These are phyloP conservation scores for Fusarium dimerum DNA, from an alignment of 2,329 filamentous ascomycete species.

Conservation along the genomic window DNA sequence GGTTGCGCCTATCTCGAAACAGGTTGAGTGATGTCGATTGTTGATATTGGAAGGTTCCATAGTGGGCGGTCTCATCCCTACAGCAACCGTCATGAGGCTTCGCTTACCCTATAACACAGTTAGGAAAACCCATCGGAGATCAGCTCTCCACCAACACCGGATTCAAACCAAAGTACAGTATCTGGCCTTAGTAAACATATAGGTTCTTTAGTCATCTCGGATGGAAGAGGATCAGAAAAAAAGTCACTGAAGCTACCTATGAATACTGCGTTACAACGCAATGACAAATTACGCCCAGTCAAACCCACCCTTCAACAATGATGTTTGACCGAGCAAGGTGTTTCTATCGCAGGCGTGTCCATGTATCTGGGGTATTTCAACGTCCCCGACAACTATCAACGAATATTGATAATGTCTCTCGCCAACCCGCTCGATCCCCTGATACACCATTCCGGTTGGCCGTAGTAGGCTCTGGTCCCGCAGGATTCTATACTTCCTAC, in stretches of 20 bases:
- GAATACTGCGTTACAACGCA: no score
- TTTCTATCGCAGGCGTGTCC: constrained; percentile 3
- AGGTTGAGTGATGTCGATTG: background rate
- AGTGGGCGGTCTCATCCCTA: background rate
- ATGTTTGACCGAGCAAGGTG: constrained; percentile 7
- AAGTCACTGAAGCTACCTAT: no score
- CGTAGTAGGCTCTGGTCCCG: constrained; percentile 89
- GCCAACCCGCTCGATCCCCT: constrained; percentile 22
- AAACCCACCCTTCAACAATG: constrained; percentile 7
- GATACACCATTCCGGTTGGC: constrained; percentile 73
- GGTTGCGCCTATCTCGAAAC: no score
- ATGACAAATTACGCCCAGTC: background rate
- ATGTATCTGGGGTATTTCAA: constrained; percentile 1
- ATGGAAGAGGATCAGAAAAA: no score
- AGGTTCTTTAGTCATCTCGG: no score
- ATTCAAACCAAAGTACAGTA: no score
- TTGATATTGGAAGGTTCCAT: background rate
- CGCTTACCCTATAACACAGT: background rate
- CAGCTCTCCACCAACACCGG: no score
- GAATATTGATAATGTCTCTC: background rate
- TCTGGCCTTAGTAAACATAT: no score
- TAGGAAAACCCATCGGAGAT: no score
- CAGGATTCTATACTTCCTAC: constrained; percentile 93
- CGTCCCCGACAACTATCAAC: constrained; percentile 14
- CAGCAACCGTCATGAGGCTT: background rate